Percentiles rank a stretch among this genome's conserved stretches.
phyloP scores from a whole-genome alignment of 83 land plant genomes.

The Picea abies region DNA sequence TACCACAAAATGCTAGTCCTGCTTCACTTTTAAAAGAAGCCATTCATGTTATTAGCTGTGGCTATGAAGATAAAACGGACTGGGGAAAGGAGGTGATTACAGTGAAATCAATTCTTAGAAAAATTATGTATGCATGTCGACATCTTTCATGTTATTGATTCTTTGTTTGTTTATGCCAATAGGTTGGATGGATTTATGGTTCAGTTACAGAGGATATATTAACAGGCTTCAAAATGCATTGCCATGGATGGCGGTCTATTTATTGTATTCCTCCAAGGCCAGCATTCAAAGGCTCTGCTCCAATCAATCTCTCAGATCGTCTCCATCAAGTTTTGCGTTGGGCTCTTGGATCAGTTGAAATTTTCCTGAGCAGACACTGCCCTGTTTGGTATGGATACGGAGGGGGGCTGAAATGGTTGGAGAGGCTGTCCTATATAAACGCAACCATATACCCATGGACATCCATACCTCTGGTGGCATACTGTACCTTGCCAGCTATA shows the following conservation, averaged over 20 bases:
- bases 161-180: neutral
- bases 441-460: conserved; percentile 38
- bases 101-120: neutral
- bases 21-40: conserved; percentile 45
- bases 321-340: conserved; percentile 10
- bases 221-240: no score
- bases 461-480: neutral
- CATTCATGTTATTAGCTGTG: conserved; percentile 47
- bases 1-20: conserved; percentile 25
- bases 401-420: conserved; percentile 58
- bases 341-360: conserved; percentile 72
- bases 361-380: conserved; percentile 62
- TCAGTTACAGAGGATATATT: conserved; percentile 32
- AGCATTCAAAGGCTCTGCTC: conserved; percentile 26
- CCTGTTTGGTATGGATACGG: conserved; percentile 70
- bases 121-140: neutral
- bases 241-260: neutral
- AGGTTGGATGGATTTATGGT: conserved; percentile 77
- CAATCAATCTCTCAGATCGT: no score
- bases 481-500: no score
- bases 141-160: neutral
- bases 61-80: conserved; percentile 43
- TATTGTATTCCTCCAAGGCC: conserved; percentile 66
- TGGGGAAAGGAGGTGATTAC: conserved; percentile 43
- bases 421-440: conserved; percentile 14